A percentile compares a stretch with the other conserved stretches of the same genome.
Conservation (phyloP, 768 basidiomycete species). For the Termitomyces sp. region DNA sequence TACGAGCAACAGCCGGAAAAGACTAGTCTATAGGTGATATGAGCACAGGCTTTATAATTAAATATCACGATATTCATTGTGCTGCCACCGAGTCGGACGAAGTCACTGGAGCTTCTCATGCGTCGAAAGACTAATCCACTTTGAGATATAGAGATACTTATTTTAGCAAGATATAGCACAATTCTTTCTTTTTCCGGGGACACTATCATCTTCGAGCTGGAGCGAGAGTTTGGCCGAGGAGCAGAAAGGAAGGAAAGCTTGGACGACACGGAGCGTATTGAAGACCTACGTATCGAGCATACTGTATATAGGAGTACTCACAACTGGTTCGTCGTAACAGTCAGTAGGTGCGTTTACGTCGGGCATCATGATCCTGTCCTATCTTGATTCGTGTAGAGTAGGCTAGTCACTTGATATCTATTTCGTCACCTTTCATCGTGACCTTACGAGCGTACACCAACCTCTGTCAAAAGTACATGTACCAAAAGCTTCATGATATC, state of each 20-base stretch:
- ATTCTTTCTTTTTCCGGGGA: background rate
- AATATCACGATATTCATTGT: background rate
- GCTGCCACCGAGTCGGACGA: background rate
- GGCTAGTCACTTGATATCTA: background rate
- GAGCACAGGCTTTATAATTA: background rate
- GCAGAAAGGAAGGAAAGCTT: background rate
- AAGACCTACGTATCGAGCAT: background rate
- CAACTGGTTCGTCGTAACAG: background rate
- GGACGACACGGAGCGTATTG: background rate
- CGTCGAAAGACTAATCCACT: background rate
- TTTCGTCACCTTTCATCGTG: background rate
- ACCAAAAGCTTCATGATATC: no score
- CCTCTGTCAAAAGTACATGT: no score
- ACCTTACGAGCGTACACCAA: no score
- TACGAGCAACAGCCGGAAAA: slow-evolving; percentile 3
- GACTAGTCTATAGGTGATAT: background rate
- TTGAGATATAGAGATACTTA: background rate
- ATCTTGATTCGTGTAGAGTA: background rate
- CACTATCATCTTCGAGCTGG: background rate
- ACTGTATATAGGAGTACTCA: no score
- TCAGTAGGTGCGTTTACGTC: background rate
- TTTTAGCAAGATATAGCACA: background rate
- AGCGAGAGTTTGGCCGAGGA: background rate
- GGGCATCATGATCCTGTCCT: background rate
- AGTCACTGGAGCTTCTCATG: background rate